Conservation (phyloP, 140 eudicot species). For the Stevia rebaudiana region DNA sequence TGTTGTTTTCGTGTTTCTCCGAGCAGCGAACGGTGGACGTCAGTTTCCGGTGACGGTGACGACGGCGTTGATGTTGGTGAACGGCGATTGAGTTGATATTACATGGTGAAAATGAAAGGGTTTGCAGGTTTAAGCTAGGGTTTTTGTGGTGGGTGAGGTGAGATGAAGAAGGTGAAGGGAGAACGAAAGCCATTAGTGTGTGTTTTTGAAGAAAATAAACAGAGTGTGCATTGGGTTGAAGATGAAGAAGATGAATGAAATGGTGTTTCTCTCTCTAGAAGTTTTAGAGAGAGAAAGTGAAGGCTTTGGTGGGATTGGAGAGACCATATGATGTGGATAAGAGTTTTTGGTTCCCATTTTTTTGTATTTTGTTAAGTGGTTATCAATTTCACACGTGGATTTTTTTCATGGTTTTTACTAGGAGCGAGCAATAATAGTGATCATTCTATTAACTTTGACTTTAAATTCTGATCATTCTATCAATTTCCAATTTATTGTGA, state of each 20-base stretch:
- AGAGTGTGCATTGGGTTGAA: slow-evolving; percentile 16
- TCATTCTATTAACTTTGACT: neutral
- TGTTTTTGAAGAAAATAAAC: neutral
- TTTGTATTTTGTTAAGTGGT: slow-evolving; percentile 28
- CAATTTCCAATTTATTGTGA: neutral
- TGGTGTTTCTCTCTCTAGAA: slow-evolving; percentile 32
- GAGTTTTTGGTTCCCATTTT: slow-evolving; percentile 26
- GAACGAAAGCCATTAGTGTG: slow-evolving; percentile 33
- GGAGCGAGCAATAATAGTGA: slow-evolving; percentile 8
- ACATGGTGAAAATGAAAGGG: slow-evolving; percentile 39
- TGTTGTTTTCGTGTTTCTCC: slow-evolving; percentile 42
- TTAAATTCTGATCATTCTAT: neutral
- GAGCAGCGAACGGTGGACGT: slow-evolving; percentile 44
- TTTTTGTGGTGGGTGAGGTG: slow-evolving; percentile 23
- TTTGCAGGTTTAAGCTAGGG: slow-evolving; percentile 29
- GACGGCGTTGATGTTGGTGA: slow-evolving; percentile 24
- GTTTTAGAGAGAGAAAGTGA: slow-evolving; percentile 34
- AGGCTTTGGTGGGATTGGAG: slow-evolving; percentile 27
- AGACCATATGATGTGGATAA: slow-evolving; percentile 42
- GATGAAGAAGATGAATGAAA: neutral
- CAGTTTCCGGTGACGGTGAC: slow-evolving; percentile 32
- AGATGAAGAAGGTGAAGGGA: slow-evolving; percentile 29
- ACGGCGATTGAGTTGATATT: slow-evolving; percentile 13
- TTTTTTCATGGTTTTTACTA: slow-evolving; percentile 4
- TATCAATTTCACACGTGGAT: slow-evolving; percentile 38